Base-by-base conservation (phyloP, 2,329 filamentous ascomycete genomes). In the Colletotrichum cuscutae region DNA sequence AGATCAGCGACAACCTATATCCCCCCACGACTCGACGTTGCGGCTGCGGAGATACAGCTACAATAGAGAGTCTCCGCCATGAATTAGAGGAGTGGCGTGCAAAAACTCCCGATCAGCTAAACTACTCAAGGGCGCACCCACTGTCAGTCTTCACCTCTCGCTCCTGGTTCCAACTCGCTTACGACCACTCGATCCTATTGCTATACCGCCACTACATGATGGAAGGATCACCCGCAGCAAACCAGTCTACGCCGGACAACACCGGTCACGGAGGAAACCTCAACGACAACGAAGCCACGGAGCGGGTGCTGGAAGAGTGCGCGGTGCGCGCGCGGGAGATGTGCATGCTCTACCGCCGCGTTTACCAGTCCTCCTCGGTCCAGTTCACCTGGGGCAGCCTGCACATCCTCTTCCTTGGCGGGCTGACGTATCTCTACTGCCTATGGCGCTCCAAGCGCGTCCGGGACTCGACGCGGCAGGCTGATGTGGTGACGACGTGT, bases 91-190 rank as follows among this genome's bases (percentile, higher is more conserved):
- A 61, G 73, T 81, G 3, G 78, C 80, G 46, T 71, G 77, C 32
- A 79, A 79, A 79, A 71, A 75, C 42, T 30, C 72, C 28, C 6
- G 69, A 75, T 24, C 73, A 76, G 12, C 78, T 79, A 2, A 74
- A 76, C 26, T 68, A 64, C 59, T 65, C 59, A 1, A 56, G 37
- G n/a, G 46, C 66, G 11, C 63, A 73, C 26, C 72, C 75, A 8
- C 68, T 80, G 4, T 79, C 79, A 0, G 79, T 82, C 2, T 85
- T 82, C 70, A 78, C 81, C 0, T 83, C 82, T 0, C 71, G 71
- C 6, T 78, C 80, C 13, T 84, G 83, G 82, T 85, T 84, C 59
- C 71, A 78, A 3, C 76, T 84, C 1, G 81, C 80, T 1, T 84
- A 84, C 59, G 74, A 83, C 67, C 79, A 84, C 68, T 81, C 82